Conservation (phyloP, 176 grass and related monocot genomes). For the Juncus effusus region DNA sequence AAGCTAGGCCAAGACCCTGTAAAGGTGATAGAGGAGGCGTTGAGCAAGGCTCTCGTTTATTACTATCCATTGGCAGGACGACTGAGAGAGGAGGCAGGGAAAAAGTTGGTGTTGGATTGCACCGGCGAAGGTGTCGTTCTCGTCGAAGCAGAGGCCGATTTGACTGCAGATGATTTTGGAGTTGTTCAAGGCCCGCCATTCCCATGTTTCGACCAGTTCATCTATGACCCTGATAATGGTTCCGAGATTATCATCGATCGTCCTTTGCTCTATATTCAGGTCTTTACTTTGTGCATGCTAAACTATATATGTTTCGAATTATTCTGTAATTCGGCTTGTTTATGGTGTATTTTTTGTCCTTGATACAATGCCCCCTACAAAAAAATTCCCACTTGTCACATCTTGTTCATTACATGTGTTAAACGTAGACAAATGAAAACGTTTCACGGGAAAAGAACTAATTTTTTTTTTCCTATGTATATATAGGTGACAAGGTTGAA, state of each 20-base stretch:
- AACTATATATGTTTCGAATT: too few relatives aligned
- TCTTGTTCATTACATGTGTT: too few relatives aligned
- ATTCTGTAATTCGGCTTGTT: too few relatives aligned
- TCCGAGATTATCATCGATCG: conserved; percentile 39
- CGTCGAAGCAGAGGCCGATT: conserved; percentile 58
- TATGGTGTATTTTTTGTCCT: neutral
- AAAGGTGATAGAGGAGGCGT: conserved; percentile 46
- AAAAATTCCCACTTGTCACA: neutral
- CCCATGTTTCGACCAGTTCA: conserved; percentile 51
- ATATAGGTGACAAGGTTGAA: conserved; percentile 43
- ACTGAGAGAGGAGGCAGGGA: conserved; percentile 37
- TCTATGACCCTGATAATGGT: conserved; percentile 28
- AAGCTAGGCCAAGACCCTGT: conserved; percentile 46
- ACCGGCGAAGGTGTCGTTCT: conserved; percentile 53
- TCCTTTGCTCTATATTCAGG: conserved; percentile 57
- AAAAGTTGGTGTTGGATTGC: conserved; percentile 69
- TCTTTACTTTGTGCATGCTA: neutral
- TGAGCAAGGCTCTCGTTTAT: conserved; percentile 53
- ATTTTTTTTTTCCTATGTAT: neutral
- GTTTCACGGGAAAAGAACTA: neutral
- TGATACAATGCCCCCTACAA: neutral
- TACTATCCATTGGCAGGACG: conserved; percentile 76
- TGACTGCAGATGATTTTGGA: conserved; percentile 48
- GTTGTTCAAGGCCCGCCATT: conserved; percentile 56
- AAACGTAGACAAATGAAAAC: too few relatives aligned